These are phyloP conservation scores for Verticillium tricorpus DNA, from an alignment of 2,329 filamentous ascomycete species.

Conservation along the genomic window DNA sequence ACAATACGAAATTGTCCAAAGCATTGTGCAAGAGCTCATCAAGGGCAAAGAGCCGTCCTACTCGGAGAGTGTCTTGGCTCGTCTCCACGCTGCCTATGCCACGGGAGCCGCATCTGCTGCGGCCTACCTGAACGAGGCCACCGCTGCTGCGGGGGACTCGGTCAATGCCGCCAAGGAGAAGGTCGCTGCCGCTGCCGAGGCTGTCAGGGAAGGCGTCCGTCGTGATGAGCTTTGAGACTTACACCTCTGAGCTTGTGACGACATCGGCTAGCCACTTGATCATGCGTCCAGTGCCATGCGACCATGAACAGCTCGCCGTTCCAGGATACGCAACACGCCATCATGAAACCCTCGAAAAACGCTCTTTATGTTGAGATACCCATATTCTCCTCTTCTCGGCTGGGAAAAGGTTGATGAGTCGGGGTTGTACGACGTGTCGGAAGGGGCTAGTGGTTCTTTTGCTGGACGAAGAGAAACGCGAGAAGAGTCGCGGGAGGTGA, in stretches of 20 bases:
- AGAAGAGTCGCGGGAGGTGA: not conserved
- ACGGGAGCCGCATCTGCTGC: constrained; percentile 56
- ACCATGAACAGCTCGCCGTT: not conserved
- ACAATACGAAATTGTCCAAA: constrained; percentile 67
- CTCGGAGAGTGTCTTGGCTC: constrained; percentile 72
- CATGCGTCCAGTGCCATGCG: too few species aligned
- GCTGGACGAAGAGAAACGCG: not conserved
- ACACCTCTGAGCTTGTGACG: not conserved
- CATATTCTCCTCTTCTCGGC: not conserved
- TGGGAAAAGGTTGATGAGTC: not conserved
- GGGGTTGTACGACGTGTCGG: not conserved
- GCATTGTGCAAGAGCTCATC: constrained; percentile 71
- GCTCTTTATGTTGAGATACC: not conserved
- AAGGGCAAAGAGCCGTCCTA: constrained; percentile 75
- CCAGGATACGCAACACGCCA: not conserved
- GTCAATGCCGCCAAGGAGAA: constrained; percentile 1
- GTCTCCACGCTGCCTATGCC: constrained; percentile 67
- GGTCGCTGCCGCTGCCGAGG: constrained; percentile 1
- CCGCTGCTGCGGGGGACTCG: constrained; percentile 12
- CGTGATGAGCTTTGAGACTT: not conserved
- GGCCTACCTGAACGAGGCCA: constrained; percentile 32
- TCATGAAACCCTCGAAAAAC: not conserved
- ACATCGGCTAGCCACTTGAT: too few species aligned
- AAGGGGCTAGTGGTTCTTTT: not conserved
- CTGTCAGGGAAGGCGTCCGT: not conserved